Evolutionary conservation across 305 asterid genomes (phyloP).

Genomic region (Vinca major): DNA sequence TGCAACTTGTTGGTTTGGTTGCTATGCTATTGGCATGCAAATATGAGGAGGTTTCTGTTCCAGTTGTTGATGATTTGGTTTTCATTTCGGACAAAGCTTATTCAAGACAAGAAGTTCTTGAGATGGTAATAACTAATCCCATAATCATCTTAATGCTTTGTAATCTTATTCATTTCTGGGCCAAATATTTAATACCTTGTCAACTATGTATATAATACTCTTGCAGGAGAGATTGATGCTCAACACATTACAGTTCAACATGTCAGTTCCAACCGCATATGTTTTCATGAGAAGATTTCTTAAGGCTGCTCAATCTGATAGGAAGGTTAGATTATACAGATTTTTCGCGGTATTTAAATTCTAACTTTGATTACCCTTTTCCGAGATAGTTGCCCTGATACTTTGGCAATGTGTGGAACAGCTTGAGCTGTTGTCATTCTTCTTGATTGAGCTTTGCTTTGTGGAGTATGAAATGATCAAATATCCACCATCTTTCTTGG

Average conservation of each 20-base stretch:
- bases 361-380: neutral
- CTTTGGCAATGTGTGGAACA: slow-evolving; percentile 17
- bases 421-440: slow-evolving; percentile 71
- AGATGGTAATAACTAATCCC: slow-evolving; percentile 30
- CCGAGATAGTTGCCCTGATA: neutral
- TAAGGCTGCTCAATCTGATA: slow-evolving; percentile 86
- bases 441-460: slow-evolving; percentile 76
- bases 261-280: slow-evolving; percentile 85
- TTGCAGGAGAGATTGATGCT: slow-evolving; percentile 77
- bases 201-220: too few relatives aligned
- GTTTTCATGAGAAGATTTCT: slow-evolving; percentile 81
- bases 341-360: neutral
- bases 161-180: neutral
- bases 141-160: neutral
- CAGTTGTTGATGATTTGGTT: slow-evolving; percentile 72
- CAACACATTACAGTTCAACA: slow-evolving; percentile 67
- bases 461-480: slow-evolving; percentile 86
- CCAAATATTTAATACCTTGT: neutral
- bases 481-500: slow-evolving; percentile 64
- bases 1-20: slow-evolving; percentile 85
- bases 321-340: slow-evolving; percentile 52
- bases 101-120: slow-evolving; percentile 61
- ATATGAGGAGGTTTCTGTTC: slow-evolving; percentile 84
- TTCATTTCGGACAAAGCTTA: slow-evolving; percentile 89
- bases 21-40: slow-evolving; percentile 92